Evolutionary conservation across 768 basidiomycete species (phyloP), one percentile per base, ranked within the genome.

Genomic region (Suillus americanus): DNA sequence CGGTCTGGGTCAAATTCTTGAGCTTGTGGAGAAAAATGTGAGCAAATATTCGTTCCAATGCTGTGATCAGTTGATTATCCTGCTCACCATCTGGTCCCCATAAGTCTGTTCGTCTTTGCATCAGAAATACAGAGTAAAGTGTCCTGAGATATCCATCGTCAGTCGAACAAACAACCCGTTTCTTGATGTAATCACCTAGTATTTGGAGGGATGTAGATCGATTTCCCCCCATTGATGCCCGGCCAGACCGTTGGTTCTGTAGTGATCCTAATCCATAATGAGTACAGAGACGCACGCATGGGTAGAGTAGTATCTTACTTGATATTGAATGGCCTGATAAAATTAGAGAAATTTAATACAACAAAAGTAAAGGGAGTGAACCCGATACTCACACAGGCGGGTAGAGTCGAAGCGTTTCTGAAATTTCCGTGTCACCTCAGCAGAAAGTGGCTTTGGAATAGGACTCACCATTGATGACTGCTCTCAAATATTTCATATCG

Each of bases 31-130:
- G 23, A 55, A 53, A n/a, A 16, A n/a, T 18, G 38, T 30, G 7
- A 2, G 25, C 64, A 43, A 65, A 62, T 40, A 48, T 14, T 30
- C 28, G 18, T 40, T 37, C 8, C 33, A 37, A 18, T 0, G 20
- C 23, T 16, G 5, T 23, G 3, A 30, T 18, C 8, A 9, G 9
- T 50, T 1, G 7, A 14, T 14, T 14, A 7, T 33, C 14, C 2
- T 33, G 3, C 65, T 64, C 67, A 87, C 87, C 88, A 69, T 89
- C 87, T 1, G 87, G 86, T 0, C 89, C 89, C 89, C 89, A 90
- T 8, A 87, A 79, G 67, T 88, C 86, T 59, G 74, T 80, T 38
- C 87, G 79, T 7, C 88, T 80, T 41, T 90, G 89, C 86, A 89
- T 87, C 38, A 84, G 65, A 61, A 78, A 73, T 5, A 86, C 79